Percentiles rank a stretch among this genome's conserved stretches.
phyloP scores from a whole-genome alignment of 306 rosid genomes.

The Rosa rugosa region DNA sequence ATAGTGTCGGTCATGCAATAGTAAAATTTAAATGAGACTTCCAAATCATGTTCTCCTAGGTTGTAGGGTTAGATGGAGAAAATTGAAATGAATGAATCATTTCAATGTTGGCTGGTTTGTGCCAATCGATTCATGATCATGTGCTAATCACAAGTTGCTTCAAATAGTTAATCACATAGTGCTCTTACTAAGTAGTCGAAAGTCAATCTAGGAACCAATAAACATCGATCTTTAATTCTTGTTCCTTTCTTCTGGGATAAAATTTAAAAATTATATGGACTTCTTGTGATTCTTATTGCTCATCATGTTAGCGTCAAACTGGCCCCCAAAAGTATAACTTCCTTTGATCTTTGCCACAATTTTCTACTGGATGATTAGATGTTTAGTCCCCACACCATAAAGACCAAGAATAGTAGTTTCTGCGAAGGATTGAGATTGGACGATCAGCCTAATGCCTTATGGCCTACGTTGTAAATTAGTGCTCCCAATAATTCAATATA shows the following conservation, averaged over 20 bases:
- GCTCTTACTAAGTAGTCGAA: not conserved
- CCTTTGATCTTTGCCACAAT: not conserved
- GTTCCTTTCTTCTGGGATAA: constrained; percentile 18
- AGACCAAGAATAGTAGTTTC: not conserved
- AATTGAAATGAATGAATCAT: too few relatives aligned
- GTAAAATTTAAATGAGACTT: too few relatives aligned
- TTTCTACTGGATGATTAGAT: not conserved
- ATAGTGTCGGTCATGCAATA: too few relatives aligned
- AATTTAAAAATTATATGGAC: not conserved
- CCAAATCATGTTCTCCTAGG: too few relatives aligned
- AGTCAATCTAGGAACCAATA: not conserved
- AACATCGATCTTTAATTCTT: not conserved
- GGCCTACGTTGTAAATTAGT: not conserved
- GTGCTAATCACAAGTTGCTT: too few relatives aligned
- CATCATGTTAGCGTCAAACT: not conserved
- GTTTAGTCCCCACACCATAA: not conserved
- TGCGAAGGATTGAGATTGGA: constrained; percentile 23
- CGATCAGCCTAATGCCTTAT: not conserved
- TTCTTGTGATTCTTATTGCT: not conserved
- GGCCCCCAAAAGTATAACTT: constrained; percentile 6
- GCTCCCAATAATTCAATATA: constrained; percentile 23
- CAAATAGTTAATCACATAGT: too few relatives aligned
- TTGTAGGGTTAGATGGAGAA: too few relatives aligned
- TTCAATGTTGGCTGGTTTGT: not conserved
- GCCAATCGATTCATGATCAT: too few relatives aligned